A percentile compares a stretch with the other conserved stretches of the same genome.
phyloP scores from a whole-genome alignment of 371 early-diverging fungal species.

The Nematocida ausubeli region DNA sequence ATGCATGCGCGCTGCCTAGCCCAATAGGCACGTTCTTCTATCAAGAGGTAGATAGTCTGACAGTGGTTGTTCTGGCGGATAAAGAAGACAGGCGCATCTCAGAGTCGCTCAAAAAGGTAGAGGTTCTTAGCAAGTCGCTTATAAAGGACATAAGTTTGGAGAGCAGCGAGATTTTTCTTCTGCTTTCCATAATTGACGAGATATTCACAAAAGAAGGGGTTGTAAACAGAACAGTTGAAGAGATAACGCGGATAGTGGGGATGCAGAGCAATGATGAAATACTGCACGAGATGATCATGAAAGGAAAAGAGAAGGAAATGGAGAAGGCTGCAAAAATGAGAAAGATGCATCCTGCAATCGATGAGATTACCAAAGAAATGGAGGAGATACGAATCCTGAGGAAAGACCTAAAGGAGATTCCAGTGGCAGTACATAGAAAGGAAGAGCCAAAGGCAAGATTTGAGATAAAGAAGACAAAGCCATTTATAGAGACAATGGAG shows the following conservation, averaged over 20 bases:
- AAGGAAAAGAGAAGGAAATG: constrained; percentile 45
- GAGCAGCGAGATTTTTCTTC: constrained; percentile 3
- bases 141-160: background rate
- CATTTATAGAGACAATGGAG: background rate
- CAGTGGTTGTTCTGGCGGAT: constrained; percentile 39
- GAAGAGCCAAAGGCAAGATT: background rate
- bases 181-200: constrained; percentile 31
- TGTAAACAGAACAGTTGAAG: constrained; percentile 39
- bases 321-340: constrained; percentile 42
- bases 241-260: background rate
- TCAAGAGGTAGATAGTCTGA: constrained; percentile 28
- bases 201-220: constrained; percentile 40
- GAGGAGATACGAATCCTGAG: constrained; percentile 49
- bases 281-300: constrained; percentile 47
- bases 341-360: constrained; percentile 29
- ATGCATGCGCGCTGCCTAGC: background rate
- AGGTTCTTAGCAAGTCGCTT: constrained; percentile 14
- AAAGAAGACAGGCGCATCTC: constrained; percentile 8
- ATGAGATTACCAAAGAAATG: constrained; percentile 46
- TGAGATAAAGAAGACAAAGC: background rate
- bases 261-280: constrained; percentile 54
- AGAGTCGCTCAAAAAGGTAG: constrained; percentile 22
- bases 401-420: constrained; percentile 11
- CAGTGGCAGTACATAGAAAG: background rate
- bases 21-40: constrained; percentile 51